A percentile compares a stretch with the other conserved stretches of the same genome.
These are phyloP conservation scores for Pinus tabuliformis DNA, from an alignment of 75 land plant species.

Conservation along the genomic window DNA sequence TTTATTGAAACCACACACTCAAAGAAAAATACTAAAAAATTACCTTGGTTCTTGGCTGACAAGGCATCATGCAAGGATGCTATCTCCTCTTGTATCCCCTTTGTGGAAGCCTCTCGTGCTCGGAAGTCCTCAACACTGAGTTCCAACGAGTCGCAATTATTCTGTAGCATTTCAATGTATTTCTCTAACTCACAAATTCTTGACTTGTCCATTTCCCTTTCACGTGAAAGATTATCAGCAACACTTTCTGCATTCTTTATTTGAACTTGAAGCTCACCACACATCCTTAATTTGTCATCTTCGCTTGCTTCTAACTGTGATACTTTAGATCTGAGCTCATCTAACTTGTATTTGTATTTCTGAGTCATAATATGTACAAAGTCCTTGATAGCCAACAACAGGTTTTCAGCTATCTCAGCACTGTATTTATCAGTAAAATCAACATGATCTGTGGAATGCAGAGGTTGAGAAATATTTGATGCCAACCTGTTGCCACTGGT, in stretches of 20 bases:
- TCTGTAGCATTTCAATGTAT: constrained; percentile 19
- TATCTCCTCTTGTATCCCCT: constrained; percentile 30
- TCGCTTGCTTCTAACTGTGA: constrained; percentile 59
- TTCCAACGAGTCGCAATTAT: constrained; percentile 24
- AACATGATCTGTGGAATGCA: background rate
- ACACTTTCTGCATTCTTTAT: constrained; percentile 51
- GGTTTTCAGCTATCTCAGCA: constrained; percentile 16
- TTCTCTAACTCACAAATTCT: constrained; percentile 36
- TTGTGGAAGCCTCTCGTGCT: constrained; percentile 13
- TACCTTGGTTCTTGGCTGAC: constrained; percentile 72
- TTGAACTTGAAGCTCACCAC: constrained; percentile 53
- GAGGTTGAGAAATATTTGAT: background rate
- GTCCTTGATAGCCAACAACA: constrained; percentile 29
- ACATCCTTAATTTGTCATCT: constrained; percentile 40
- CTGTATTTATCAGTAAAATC: background rate
- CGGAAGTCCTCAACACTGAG: constrained; percentile 28
- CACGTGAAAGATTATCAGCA: constrained; percentile 26
- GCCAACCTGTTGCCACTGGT: background rate
- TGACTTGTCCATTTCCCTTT: constrained; percentile 33
- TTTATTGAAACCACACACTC: background rate
- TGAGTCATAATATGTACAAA: constrained; percentile 21
- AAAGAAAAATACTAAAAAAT: constrained; percentile 2
- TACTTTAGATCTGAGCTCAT: constrained; percentile 42
- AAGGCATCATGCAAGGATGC: constrained; percentile 34
- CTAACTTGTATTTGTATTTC: constrained; percentile 11